Conservation (phyloP, 345 rosid species). For the Lagerstroemia speciosa region DNA sequence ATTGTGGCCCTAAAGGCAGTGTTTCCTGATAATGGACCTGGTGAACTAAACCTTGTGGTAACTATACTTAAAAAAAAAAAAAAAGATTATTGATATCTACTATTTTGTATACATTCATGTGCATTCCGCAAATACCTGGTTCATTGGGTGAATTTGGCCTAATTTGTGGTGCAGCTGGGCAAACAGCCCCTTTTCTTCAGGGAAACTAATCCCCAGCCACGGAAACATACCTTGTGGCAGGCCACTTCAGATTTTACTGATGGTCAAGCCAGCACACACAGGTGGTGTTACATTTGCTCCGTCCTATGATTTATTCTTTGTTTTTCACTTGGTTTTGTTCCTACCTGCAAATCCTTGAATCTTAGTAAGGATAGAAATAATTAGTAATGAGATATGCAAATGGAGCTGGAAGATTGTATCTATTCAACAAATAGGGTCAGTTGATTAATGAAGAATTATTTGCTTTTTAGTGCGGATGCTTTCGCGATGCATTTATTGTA, state of each 20-base stretch:
- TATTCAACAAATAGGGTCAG: neutral
- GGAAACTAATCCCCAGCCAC: constrained; percentile 95
- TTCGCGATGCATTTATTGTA: neutral
- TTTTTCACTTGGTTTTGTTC: neutral
- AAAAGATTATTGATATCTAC: no score
- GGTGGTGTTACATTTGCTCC: constrained; percentile 22
- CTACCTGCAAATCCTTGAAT: neutral
- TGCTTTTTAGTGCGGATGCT: neutral
- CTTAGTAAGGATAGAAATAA: no score
- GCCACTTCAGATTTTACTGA: constrained; percentile 95
- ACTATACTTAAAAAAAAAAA: neutral
- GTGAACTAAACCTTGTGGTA: constrained; percentile 85
- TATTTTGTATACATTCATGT: neutral
- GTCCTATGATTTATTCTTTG: neutral
- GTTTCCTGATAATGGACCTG: constrained; percentile 78
- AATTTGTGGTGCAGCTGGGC: constrained; percentile 49
- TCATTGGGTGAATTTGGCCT: neutral
- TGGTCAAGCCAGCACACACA: constrained; percentile 85
- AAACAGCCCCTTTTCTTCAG: constrained; percentile 92
- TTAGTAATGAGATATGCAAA: no score
- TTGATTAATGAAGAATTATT: no score
- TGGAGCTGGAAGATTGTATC: neutral
- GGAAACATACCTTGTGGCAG: constrained; percentile 99
- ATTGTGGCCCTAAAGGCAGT: constrained; percentile 79
- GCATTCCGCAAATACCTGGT: neutral